Evolutionary conservation across 129 eudicot species (phyloP), one percentile per base, ranked within the genome.

Genomic region (Rutidosis leptorrhynchoides): DNA sequence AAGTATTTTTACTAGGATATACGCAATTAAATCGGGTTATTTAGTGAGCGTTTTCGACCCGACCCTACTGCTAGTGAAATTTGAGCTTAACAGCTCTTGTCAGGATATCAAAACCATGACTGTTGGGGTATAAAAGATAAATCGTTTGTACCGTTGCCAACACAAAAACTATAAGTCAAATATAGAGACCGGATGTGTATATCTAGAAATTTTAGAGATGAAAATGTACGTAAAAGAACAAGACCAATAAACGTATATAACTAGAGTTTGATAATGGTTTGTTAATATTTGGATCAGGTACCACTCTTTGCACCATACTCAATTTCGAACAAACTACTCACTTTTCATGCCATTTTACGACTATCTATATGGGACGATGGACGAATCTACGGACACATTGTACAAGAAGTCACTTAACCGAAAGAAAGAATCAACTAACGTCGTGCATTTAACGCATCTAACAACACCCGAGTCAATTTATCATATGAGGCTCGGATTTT

Each of bases 261-360:
- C 12, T 10, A 9, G 59, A 15, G 51, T 65, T 22, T 32, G 19
- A 24, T 15, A 32, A 19, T 49, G 11, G 11, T 22, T 22, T 1
- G 12, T 23, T 10, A 1, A 22, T 53, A 23, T 48, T 9, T 43
- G 33, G 4, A 32, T 19, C 54, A 85, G 96, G 76, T 89, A 56
- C 76, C 96, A 89, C 69, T 85, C 95, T 12, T 59, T 89, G 65
- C 96, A 89, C 71, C 96, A 89, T 61, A 89, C 96, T 42, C 90
- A 89, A 53, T 89, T 85, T 32, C 81, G 94, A 37, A 85, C 94
- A 23, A 89, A 89, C 63, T 89, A 85, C 56, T 81, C 90, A 0
- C 79, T 89, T 26, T 89, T 89, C 83, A 81, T 89, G 96, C 94
- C 96, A 4, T 69, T 89, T 15, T 89, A 89, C 16, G 96, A 89